Conservation (phyloP, 2,329 filamentous ascomycete species). For the Trichoderma sp. region DNA sequence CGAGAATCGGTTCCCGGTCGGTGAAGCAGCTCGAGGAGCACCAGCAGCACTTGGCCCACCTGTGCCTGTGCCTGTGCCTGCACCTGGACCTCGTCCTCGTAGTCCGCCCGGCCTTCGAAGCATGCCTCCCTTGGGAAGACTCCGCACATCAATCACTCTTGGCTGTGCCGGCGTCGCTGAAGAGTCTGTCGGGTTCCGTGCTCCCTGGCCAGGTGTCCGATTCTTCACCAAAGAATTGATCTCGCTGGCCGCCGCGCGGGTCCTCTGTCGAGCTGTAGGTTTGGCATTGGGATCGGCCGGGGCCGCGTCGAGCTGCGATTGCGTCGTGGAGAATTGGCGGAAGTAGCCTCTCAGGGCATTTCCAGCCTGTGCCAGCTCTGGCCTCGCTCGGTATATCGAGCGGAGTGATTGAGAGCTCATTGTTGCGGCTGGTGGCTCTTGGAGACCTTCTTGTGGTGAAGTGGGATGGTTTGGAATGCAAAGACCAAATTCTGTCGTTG, state of each 20-base stretch:
- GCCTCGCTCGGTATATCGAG: constrained; percentile 36
- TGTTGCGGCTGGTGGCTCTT: constrained; percentile 23
- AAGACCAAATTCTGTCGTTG: constrained; percentile 18
- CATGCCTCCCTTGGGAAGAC: constrained; percentile 33
- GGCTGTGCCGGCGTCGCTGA: constrained; percentile 24
- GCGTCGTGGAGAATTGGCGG: constrained; percentile 40
- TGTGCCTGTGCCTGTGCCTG: neutral
- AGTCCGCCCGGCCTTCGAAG: constrained; percentile 29
- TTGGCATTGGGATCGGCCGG: constrained; percentile 19
- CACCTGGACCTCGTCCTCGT: constrained; percentile 22
- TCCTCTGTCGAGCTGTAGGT: constrained; percentile 31
- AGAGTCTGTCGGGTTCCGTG: neutral
- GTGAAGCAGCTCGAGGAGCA: constrained; percentile 7
- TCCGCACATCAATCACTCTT: constrained; percentile 41
- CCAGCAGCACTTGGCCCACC: neutral
- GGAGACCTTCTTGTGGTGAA: neutral
- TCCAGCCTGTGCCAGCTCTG: constrained; percentile 33
- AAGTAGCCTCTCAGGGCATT: constrained; percentile 34
- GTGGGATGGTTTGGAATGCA: neutral
- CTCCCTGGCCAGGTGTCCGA: constrained; percentile 17
- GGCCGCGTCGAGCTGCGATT: constrained; percentile 32
- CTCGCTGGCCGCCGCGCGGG: constrained; percentile 35
- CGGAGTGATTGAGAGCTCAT: constrained; percentile 41
- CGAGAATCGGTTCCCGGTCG: constrained; percentile 24
- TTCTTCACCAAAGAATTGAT: constrained; percentile 33